Conservation (phyloP, 2,329 filamentous ascomycete genomes). For the Botrytis aclada region DNA sequence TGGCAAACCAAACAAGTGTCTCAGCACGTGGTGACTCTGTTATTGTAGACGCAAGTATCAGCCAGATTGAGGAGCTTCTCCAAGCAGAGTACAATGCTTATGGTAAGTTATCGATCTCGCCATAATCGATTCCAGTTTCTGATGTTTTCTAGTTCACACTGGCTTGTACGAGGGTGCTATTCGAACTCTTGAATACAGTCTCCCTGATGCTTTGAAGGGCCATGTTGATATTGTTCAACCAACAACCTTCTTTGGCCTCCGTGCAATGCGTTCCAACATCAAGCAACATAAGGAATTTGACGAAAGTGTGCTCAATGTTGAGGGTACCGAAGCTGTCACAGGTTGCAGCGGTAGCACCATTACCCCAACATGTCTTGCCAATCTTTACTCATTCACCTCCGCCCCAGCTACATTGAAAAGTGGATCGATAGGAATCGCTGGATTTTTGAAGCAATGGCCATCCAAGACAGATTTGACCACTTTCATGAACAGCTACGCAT, state of each 20-base stretch:
- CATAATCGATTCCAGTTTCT: conserved; percentile 11
- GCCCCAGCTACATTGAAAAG: conserved; percentile 24
- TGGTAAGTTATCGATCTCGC: conserved; percentile 39
- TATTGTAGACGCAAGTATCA: conserved; percentile 48
- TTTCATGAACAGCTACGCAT: conserved; percentile 33
- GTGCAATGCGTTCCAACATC: conserved; percentile 34
- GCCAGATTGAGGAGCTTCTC: conserved; percentile 51
- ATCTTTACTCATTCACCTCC: conserved; percentile 33
- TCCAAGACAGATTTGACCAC: conserved; percentile 32
- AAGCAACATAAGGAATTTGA: conserved; percentile 20
- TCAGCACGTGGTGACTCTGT: conserved; percentile 53
- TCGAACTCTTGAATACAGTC: conserved; percentile 35
- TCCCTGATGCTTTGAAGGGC: conserved; percentile 53
- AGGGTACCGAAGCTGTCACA: conserved; percentile 27
- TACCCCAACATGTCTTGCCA: conserved; percentile 35
- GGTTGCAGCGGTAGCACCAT: conserved; percentile 32
- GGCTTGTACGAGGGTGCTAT: conserved; percentile 25
- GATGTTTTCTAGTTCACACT: conserved; percentile 24
- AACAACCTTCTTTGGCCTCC: conserved; percentile 54
- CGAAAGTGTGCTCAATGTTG: conserved; percentile 15
- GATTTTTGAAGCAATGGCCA: conserved; percentile 34
- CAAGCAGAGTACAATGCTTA: conserved; percentile 51
- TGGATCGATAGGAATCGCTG: conserved; percentile 33
- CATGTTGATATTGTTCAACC: conserved; percentile 60
- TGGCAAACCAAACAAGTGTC: conserved; percentile 42